phyloP scores from a whole-genome alignment of 306 rosid species.

The Glycine latifolia region DNA sequence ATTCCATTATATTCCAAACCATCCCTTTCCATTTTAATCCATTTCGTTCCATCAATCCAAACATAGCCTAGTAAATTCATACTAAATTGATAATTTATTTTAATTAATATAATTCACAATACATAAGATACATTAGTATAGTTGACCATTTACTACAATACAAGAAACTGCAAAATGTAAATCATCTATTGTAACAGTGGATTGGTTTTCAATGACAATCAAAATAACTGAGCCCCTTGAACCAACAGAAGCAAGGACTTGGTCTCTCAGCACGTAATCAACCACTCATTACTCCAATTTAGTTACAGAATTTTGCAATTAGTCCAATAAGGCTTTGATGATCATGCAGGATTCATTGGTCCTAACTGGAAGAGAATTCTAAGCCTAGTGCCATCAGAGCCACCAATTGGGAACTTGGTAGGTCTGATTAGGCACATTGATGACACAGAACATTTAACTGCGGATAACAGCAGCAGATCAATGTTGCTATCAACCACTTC shows the following conservation, averaged over 20 bases:
- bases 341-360: conserved; percentile 36
- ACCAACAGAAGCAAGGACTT: conserved; percentile 26
- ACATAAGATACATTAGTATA: background rate
- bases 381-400: conserved; percentile 40
- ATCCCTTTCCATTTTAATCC: too few species aligned
- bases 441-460: conserved; percentile 30
- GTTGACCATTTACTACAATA: conserved; percentile 8
- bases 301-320: conserved; percentile 41
- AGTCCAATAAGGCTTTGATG: conserved; percentile 30
- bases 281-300: conserved; percentile 36
- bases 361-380: conserved; percentile 29
- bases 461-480: conserved; percentile 33
- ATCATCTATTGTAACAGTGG: conserved; percentile 7
- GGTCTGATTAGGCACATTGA: conserved; percentile 36
- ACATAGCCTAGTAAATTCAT: background rate
- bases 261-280: conserved; percentile 22
- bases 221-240: conserved; percentile 27
- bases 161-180: conserved; percentile 24
- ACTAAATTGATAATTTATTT: background rate
- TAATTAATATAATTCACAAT: background rate
- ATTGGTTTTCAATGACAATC: conserved; percentile 28
- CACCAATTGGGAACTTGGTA: conserved; percentile 26
- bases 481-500: conserved; percentile 27
- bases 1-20: too few species aligned
- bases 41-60: too few species aligned